Base-by-base conservation (phyloP, 192 early-diverging fungal species). In the Pilaira anomala region DNA sequence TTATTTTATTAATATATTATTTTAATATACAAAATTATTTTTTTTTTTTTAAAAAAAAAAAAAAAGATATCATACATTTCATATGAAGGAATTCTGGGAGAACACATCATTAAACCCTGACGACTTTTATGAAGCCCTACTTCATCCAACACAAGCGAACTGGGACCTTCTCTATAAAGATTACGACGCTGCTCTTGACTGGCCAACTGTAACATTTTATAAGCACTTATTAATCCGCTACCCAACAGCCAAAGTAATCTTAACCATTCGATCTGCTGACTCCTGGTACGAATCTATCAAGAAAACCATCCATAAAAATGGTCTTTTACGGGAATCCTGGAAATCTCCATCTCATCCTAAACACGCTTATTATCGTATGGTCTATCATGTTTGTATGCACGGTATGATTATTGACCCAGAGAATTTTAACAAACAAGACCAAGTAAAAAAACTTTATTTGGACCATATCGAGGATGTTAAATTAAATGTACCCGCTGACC, bases 201-300 rank as follows among this genome's bases (percentile, higher is more conserved):
- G 60, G 51, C 67, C 67, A 6, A 48, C 67, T 5, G 48, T 39
- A 18, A 55, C 42, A 0, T 55, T 53, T 16, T 68, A 68, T 42
- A 54, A 68, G 28, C 24, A 68, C 5, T 42, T 68, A 8, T 46
- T 61, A 41, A 26, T 62, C n/a, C 16, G 54, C 13, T 68, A 68
- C 14, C 67, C 67, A 7, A 45, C 62, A 7, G 67, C 60, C 22
- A 68, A 68, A 36, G 52, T 68, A 3, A 62, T 68, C 8, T 51
- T 60, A 16, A 62, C 67, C 3, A 46, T 60, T 18, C 49, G 67
- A 16, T 36, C 41, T 48, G 49, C 60, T 3, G 60, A 68, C 7
- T 48, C 24, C 16, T 68, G 67, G 67, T 68, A 68, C 24, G 41
- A 50, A 40, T 63, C 62, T 49, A 25, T 25, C 7, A 41, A 33